Evolutionary conservation across 78 protist genomes (phyloP), one percentile per base, ranked within the genome.

Genomic region (Chrysochromulina tobinii): DNA sequence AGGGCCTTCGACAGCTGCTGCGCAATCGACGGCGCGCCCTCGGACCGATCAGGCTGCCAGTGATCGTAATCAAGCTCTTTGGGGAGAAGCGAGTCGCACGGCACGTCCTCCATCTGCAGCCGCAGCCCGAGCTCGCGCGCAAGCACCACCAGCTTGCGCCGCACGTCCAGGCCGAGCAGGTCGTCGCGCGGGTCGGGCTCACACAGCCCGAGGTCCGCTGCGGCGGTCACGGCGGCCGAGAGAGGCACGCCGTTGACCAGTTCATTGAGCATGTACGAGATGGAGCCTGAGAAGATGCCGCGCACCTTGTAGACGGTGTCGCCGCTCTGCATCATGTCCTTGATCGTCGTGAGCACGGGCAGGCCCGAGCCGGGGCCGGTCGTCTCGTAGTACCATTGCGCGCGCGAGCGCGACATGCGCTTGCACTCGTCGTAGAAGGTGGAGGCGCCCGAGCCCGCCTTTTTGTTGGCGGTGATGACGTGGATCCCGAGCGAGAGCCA

Each of bases 111-210:
- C 8, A 66, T 9, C 25, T 66, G n/a, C 27, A 66, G 25, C 27
- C n/a, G 9, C 8, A 66, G 72, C 8, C 72, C 72, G 27, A 66
- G 72, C 72, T 88, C 91, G 59, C 92, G 91, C n/a, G 54, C 93
- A 18, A 87, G 77, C 51, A 92, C 88, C 17, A 64, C 23, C 27
- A 89, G 81, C 93, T 96, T 94, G n/a, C 96, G 89, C 5, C 95
- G 95, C 27, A 93, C 93, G 23, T 96, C 96, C 67, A 55, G 8
- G 1, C 98, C 98, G 20, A 73, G 38, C 59, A 96, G 73, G 84
- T 96, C 98, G 55, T 96, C 96, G n/a, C 95, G 81, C 0, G 96
- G 96, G 66, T 96, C 96, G 20, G 95, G 96, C 86, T 96, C 96
- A 17, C 93, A 92, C 86, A 59, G 91, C 15, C 93, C 93, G 64